Conservation (phyloP, 2,329 filamentous ascomycete species). For the Meredithiella fracta region DNA sequence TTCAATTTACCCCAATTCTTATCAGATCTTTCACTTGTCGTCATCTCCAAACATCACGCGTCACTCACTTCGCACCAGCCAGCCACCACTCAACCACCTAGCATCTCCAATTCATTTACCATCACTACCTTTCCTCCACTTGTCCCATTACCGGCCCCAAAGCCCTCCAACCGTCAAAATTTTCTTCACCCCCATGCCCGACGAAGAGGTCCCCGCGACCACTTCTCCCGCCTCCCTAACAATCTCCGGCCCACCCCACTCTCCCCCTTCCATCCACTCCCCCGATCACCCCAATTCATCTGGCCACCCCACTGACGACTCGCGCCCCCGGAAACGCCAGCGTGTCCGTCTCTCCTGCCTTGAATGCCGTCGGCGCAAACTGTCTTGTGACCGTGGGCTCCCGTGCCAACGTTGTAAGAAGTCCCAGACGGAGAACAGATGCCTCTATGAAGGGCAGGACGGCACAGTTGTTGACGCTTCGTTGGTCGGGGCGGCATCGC, state of each 20-base stretch:
- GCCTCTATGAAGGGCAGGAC: constrained; percentile 41
- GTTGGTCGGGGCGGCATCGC: constrained; percentile 24
- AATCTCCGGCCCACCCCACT: background rate
- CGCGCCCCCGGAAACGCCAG: constrained; percentile 38
- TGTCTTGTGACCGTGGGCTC: constrained; percentile 44
- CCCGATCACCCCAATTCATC: background rate
- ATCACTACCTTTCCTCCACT: background rate
- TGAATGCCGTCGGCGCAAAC: constrained; percentile 43
- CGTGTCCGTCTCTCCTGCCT: constrained; percentile 43
- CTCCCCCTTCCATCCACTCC: background rate
- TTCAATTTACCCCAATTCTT: background rate
- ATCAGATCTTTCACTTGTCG: background rate
- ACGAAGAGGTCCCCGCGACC: constrained; percentile 4
- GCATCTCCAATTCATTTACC: too few species aligned
- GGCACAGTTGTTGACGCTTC: constrained; percentile 33
- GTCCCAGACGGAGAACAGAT: constrained; percentile 42
- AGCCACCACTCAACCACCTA: too few species aligned
- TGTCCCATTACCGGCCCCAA: background rate
- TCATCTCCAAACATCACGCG: background rate
- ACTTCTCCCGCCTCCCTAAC: constrained; percentile 10
- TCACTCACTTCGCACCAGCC: background rate
- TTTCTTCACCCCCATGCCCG: constrained; percentile 4
- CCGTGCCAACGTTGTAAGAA: constrained; percentile 47
- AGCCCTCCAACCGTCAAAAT: background rate
- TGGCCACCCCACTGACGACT: constrained; percentile 13